Evolutionary conservation across 208 protist species (phyloP).

Genomic region (Leishmania arabica): DNA sequence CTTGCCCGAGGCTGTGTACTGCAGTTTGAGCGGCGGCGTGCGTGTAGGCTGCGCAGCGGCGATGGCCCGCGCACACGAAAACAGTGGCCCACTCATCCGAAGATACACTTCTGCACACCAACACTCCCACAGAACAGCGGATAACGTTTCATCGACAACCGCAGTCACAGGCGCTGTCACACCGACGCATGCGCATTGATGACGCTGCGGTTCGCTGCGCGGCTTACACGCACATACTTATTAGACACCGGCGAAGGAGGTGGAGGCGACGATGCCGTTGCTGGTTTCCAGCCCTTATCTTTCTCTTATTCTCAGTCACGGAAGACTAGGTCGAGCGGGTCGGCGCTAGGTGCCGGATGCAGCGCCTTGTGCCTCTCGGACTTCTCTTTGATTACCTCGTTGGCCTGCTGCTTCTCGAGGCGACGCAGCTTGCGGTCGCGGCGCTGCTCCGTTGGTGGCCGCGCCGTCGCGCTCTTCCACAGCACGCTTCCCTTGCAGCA

Average conservation of each 20-base stretch:
- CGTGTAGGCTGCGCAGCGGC: not conserved
- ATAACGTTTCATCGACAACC: constrained; percentile 7
- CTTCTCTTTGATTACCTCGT: constrained; percentile 67
- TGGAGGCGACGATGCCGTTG: not conserved
- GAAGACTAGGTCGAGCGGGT: constrained; percentile 81
- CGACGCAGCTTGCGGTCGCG: constrained; percentile 72
- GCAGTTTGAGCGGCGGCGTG: not conserved
- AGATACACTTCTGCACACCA: not conserved
- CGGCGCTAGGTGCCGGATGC: constrained; percentile 56
- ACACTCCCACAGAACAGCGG: not conserved
- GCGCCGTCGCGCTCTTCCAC: constrained; percentile 87
- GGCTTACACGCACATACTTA: constrained; percentile 4
- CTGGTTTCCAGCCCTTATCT: not conserved
- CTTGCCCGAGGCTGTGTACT: not conserved
- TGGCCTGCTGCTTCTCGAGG: constrained; percentile 69
- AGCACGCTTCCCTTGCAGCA: constrained; percentile 94
- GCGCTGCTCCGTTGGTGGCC: constrained; percentile 80
- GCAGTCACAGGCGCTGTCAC: not conserved
- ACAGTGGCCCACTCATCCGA: not conserved
- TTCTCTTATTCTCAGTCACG: constrained; percentile 23
- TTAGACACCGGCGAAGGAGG: not conserved
- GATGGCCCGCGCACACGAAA: not conserved
- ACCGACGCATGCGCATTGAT: not conserved
- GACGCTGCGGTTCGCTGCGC: not conserved
- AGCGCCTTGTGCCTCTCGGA: constrained; percentile 68